Conservation (phyloP, 2,329 filamentous ascomycete genomes). For the Thielaviopsis euricoi region DNA sequence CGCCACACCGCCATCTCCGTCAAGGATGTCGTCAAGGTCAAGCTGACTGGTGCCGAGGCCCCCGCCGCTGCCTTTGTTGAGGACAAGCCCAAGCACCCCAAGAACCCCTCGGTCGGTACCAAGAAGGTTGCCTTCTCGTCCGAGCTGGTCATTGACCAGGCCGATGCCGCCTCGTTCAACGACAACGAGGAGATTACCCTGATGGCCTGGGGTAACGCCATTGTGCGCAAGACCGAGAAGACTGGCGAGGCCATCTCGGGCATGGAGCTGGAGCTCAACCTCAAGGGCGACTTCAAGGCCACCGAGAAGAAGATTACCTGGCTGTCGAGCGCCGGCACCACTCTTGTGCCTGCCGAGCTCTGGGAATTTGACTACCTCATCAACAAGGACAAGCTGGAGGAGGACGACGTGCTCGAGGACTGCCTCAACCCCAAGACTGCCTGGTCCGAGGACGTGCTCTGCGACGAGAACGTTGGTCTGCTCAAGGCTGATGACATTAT, state of each 20-base stretch:
- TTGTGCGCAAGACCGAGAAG: conserved; percentile 28
- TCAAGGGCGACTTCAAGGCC: conserved; percentile 84
- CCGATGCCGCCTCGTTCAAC: conserved; percentile 65
- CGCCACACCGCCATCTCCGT: conserved; percentile 58
- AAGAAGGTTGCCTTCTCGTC: conserved; percentile 74
- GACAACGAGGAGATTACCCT: conserved; percentile 83
- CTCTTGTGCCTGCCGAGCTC: conserved; percentile 50
- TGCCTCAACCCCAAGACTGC: conserved; percentile 65
- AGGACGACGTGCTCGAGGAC: conserved; percentile 73
- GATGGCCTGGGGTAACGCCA: conserved; percentile 87
- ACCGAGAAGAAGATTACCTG: conserved; percentile 96
- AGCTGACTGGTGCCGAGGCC: conserved; percentile 50
- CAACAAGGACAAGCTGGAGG: conserved; percentile 73
- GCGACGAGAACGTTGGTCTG: conserved; percentile 62
- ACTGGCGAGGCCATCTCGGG: conserved; percentile 42
- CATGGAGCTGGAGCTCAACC: conserved; percentile 72
- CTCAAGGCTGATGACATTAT: conserved; percentile 83
- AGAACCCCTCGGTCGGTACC: conserved; percentile 68
- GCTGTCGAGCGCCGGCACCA: conserved; percentile 61
- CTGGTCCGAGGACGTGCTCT: conserved; percentile 55
- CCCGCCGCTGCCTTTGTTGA: conserved; percentile 46
- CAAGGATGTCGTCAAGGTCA: conserved; percentile 55
- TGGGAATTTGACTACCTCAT: conserved; percentile 54
- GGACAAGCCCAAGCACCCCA: conserved; percentile 73
- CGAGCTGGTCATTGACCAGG: conserved; percentile 69